phyloP scores from a whole-genome alignment of 495 filamentous ascomycete genomes.

The Neurospora intermedia region DNA sequence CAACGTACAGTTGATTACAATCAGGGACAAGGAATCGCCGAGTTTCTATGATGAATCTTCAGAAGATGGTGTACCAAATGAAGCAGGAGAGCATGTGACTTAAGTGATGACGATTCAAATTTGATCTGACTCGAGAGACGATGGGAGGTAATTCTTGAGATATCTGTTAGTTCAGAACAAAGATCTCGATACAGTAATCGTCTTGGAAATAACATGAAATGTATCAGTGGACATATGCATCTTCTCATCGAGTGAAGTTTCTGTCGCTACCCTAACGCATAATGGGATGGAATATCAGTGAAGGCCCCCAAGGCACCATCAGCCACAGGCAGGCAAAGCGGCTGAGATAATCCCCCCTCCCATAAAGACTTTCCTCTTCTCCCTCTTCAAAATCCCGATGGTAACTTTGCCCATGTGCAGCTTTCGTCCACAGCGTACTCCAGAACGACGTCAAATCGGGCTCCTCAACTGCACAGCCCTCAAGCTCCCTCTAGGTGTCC shows the following conservation, averaged over 20 bases:
- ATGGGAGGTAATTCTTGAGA: not conserved
- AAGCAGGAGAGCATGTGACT: not conserved
- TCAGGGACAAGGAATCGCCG: not conserved
- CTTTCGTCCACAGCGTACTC: too few relatives aligned
- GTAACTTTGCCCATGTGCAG: not conserved
- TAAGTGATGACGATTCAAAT: not conserved
- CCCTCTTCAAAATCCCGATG: not conserved
- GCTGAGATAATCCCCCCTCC: not conserved
- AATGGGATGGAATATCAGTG: not conserved
- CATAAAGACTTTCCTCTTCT: not conserved
- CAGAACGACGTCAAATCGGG: fast-evolving
- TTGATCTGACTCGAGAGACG: not conserved
- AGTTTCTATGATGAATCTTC: not conserved
- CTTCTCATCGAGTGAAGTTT: not conserved
- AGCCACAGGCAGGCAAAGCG: not conserved
- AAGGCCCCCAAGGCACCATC: not conserved
- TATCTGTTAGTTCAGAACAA: not conserved
- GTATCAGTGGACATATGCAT: not conserved
- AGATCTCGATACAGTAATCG: not conserved
- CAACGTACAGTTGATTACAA: not conserved
- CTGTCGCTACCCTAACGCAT: not conserved
- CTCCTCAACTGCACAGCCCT: not conserved
- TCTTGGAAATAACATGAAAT: not conserved
- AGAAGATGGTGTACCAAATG: fast-evolving
- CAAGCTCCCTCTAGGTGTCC: too few relatives aligned